Base-by-base conservation (phyloP, 768 basidiomycete genomes). In the Russula sp. region DNA sequence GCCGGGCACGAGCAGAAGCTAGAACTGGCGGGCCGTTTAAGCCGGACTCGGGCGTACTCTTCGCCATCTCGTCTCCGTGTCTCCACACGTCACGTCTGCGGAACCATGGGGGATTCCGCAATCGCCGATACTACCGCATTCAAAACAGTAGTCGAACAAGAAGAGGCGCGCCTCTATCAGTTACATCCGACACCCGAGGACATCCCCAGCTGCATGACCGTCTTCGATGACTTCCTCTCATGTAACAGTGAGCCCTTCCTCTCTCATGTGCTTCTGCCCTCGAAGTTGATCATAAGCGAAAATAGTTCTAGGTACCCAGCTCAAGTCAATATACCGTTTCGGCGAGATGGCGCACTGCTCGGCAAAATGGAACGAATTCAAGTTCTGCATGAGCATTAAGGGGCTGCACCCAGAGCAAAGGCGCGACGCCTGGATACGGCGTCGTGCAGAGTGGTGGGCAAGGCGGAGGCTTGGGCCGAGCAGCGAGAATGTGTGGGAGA, bases 401-500 rank as follows among this genome's bases (percentile, higher is more conserved):
- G 79, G 83, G 13, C 77, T 91, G 74, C 81, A 87, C 57, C 84
- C 86, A 16, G 93, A 94, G 60, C 82, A 86, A 69, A 83, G 84
- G 71, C 80, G 89, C 35, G 84, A 91, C 55, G 83, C 84, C 4
- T 99, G 94, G 95, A 85, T 98, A 61, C 80, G 78, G 54, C 80
- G 89, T 18, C 79, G 91, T 58, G 96, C 96, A 2, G 92, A 95
- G 72, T 95, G 94, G 94, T 97, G 94, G 96, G 93, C 95, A 5
- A 76, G 79, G 39, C 77, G 89, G 57, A 77, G 96, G 57, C 71
- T 90, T 9, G 80, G 75, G 20, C 85, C 84, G 73, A 94, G 92
- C 75, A 95, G 93, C 68, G 96, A 98, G 76, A 93, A 95, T 72
- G 85, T 99, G 2, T 99, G 96, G 96, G 87, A 91, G 62, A 78